phyloP scores from a whole-genome alignment of 441 rosid species.

The Omphalea diandra region DNA sequence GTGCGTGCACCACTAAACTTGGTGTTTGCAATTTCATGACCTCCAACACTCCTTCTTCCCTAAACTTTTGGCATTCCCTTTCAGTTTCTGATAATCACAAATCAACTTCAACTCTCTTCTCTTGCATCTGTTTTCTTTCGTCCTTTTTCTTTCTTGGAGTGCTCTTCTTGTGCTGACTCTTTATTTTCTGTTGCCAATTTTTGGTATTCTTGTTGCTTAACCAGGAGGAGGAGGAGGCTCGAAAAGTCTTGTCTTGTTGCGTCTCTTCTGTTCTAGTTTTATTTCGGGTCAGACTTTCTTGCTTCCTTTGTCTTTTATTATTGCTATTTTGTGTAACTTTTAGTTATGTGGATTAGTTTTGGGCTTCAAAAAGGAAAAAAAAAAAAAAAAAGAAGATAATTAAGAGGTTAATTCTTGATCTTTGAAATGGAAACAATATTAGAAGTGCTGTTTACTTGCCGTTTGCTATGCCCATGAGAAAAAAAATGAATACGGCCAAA shows the following conservation, averaged over 20 bases:
- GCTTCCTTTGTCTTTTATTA: not conserved
- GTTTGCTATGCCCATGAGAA: not conserved
- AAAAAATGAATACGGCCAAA: not conserved
- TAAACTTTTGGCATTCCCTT: not conserved
- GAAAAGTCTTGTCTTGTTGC: not conserved
- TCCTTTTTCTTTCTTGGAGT: not conserved
- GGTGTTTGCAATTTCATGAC: constrained; percentile 1
- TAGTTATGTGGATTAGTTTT: not conserved
- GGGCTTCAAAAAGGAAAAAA: too few species aligned
- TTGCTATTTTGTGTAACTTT: too few species aligned
- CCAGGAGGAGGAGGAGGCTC: not conserved
- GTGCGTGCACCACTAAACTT: constrained; percentile 27
- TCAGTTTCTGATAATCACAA: not conserved
- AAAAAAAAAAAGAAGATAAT: too few species aligned
- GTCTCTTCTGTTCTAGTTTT: not conserved
- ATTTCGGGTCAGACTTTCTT: not conserved
- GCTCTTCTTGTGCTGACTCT: not conserved
- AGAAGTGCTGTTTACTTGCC: not conserved
- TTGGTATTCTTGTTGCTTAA: not conserved
- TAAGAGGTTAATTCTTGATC: not conserved
- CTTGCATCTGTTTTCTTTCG: not conserved
- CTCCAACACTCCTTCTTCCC: not conserved
- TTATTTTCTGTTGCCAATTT: not conserved
- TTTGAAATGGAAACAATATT: not conserved
- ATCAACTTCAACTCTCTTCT: not conserved